phyloP scores from a whole-genome alignment of 768 basidiomycete genomes.

The Crepidotus variabilis region DNA sequence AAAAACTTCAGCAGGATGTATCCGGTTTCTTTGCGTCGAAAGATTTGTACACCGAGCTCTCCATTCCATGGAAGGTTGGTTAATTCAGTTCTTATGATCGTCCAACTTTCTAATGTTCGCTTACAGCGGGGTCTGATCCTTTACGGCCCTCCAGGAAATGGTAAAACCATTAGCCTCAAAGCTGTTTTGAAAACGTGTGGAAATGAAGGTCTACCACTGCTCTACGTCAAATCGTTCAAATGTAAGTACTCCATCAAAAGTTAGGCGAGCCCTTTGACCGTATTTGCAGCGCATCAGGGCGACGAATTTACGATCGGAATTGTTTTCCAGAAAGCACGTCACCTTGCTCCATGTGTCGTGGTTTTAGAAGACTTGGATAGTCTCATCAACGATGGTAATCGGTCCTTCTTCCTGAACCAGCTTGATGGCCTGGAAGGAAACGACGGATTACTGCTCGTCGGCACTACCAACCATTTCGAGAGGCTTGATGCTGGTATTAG shows the following conservation, averaged over 20 bases:
- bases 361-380: conserved; percentile 65
- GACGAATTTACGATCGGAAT: conserved; percentile 65
- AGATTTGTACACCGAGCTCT: conserved; percentile 66
- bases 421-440: conserved; percentile 79
- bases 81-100: background rate
- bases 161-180: conserved; percentile 81
- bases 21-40: conserved; percentile 77
- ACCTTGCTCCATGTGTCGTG: conserved; percentile 62
- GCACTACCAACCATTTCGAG: conserved; percentile 83
- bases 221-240: conserved; percentile 82
- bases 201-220: conserved; percentile 56
- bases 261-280: background rate
- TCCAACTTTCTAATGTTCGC: background rate
- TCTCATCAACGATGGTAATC: conserved; percentile 71
- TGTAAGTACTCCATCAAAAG: no score
- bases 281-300: conserved; percentile 23
- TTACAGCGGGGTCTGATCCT: conserved; percentile 75
- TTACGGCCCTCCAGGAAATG: conserved; percentile 80
- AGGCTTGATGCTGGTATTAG: conserved; percentile 74
- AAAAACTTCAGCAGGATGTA: conserved; percentile 65
- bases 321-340: conserved; percentile 71
- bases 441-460: conserved; percentile 75
- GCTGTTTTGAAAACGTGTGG: conserved; percentile 74
- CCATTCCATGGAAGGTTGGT: conserved; percentile 79
- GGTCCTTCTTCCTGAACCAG: conserved; percentile 88